Base-by-base conservation (phyloP, 495 filamentous ascomycete genomes). In the Neurospora sp. region DNA sequence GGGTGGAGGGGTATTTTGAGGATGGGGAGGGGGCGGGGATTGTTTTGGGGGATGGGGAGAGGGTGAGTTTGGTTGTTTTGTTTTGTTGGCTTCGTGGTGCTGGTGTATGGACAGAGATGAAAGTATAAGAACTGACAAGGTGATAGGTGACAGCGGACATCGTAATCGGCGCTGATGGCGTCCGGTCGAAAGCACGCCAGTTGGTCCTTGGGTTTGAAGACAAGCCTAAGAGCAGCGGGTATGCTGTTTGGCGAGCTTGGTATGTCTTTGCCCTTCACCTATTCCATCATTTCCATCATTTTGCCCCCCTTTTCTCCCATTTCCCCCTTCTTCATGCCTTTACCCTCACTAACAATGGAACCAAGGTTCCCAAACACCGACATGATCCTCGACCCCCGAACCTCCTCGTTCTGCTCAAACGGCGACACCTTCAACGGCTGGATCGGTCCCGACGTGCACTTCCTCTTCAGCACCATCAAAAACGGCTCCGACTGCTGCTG, bases 371-470 rank as follows among this genome's bases (percentile, higher is more conserved):
- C 85, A 10, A 90, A 89, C 77, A 85, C 79, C 18, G 87, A 89
- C 74, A 89, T 90, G 87, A 84, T 90, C 69, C 75, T 75, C 2
- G 88, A 90, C 77, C 88, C 88, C 7, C 83, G 85, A 31, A 90
- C 88, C 7, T 81, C 81, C 20, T 84, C 88, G n/a, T 89, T 86
- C 77, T 89, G 88, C 77, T 83, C 85, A 40, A 89, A 89, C 76
- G 88, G 88, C 39, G 88, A 90, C 74, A 89, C 87, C 0, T 89
- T 89, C 81, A 89, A 89, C 71, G 87, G 87, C 10, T 89, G 83
- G 85, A 87, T 86, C 76, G 86, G 88, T 0, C 88, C 87, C 3
- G 87, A 89, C 46, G 86, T 89, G 70, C 87, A 89, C 79, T 89
- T 89, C 72, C 77, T 90, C n/a, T 88, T 89, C 78, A 83, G 80